These are phyloP conservation scores for Quercus ilex DNA, from an alignment of 306 rosid species.

Conservation along the genomic window DNA sequence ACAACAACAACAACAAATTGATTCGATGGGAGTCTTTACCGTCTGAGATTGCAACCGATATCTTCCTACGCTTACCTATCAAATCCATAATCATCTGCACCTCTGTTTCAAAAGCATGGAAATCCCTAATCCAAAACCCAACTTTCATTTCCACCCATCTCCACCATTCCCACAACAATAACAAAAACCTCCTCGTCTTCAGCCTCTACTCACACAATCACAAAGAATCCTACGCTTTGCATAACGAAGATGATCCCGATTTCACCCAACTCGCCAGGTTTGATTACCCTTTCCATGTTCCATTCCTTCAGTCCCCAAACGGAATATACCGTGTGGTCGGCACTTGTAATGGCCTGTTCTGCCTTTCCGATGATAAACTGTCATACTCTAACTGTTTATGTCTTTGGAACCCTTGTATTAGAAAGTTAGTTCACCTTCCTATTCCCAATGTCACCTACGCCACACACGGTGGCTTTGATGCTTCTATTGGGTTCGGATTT, in stretches of 20 bases:
- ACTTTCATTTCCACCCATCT: neutral
- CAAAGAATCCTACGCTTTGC: too few relatives aligned
- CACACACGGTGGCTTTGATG: neutral
- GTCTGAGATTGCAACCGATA: too few relatives aligned
- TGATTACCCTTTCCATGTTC: neutral
- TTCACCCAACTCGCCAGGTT: neutral
- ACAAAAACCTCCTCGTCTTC: neutral
- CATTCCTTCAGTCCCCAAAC: neutral
- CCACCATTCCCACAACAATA: neutral
- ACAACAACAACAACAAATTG: too few relatives aligned
- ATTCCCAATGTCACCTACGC: neutral
- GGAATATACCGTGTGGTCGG: neutral
- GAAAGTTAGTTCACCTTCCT: conserved; percentile 17
- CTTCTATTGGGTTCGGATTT: conserved; percentile 19
- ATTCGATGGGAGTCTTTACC: too few relatives aligned
- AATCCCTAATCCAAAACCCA: neutral
- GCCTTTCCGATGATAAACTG: neutral
- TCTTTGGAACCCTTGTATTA: conserved; percentile 25
- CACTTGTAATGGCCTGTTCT: conserved; percentile 19
- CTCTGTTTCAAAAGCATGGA: neutral
- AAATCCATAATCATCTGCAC: neutral
- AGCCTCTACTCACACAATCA: neutral
- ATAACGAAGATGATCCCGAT: too few relatives aligned
- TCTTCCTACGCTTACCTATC: too few relatives aligned
- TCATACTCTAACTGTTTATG: neutral